Evolutionary conservation across 176 grass and related monocot species (phyloP).

Genomic region (Zea luxurians): DNA sequence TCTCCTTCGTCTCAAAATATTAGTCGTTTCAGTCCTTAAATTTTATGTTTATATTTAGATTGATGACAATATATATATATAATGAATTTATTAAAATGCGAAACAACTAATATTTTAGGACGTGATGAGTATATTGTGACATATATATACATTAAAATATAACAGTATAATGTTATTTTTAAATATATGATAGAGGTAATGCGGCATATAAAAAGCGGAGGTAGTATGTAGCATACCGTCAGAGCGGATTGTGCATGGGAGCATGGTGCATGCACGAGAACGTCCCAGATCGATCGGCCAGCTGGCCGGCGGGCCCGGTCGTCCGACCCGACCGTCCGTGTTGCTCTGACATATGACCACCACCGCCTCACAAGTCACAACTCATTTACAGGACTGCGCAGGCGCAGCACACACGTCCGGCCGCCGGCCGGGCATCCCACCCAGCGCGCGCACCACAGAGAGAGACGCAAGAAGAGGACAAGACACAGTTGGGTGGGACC

Average conservation of each 20-base stretch:
- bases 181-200: too few species aligned
- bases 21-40: too few species aligned
- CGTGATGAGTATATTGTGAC: too few species aligned
- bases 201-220: too few species aligned
- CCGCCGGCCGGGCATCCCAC: not conserved
- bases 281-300: not conserved
- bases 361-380: not conserved
- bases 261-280: not conserved
- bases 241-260: not conserved
- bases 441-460: not conserved
- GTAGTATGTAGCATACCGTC: not conserved
- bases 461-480: constrained; percentile 8
- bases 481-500: not conserved
- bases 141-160: too few species aligned
- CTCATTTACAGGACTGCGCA: not conserved
- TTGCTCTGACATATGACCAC: constrained; percentile 1
- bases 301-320: not conserved
- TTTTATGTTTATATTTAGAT: too few species aligned
- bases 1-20: too few species aligned
- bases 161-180: too few species aligned
- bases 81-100: too few species aligned
- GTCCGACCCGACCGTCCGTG: not conserved
- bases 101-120: too few species aligned
- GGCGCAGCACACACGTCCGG: not conserved
- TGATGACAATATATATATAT: too few species aligned